phyloP scores from a whole-genome alignment of 1,284 basidiomycete species.

The Cutaneotrichosporon spelunceum region DNA sequence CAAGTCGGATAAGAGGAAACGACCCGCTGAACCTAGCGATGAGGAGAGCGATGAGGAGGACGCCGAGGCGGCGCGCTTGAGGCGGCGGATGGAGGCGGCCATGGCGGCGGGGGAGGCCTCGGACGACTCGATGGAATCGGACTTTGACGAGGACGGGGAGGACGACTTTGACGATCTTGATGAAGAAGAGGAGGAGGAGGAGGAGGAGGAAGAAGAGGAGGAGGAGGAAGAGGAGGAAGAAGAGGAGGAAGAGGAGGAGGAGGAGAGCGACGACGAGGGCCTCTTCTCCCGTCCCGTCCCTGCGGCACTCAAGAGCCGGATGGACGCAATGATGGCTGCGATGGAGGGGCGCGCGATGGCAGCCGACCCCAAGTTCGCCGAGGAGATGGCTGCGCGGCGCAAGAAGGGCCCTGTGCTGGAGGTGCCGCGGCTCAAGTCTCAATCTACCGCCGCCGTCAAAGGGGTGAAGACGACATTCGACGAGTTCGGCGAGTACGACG shows the following conservation, averaged over 20 bases:
- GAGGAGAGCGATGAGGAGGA: slow-evolving; percentile 29
- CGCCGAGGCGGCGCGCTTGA: slow-evolving; percentile 21
- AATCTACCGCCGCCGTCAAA: no score
- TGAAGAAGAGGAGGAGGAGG: slow-evolving; percentile 29
- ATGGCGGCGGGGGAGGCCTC: slow-evolving; percentile 22
- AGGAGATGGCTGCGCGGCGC: slow-evolving; percentile 4
- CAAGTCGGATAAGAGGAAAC: slow-evolving; percentile 16
- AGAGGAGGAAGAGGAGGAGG: slow-evolving; percentile 28
- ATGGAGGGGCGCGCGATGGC: slow-evolving; percentile 39
- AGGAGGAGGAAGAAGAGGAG: slow-evolving; percentile 35
- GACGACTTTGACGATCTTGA: slow-evolving; percentile 28
- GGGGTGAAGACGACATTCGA: slow-evolving; percentile 11
- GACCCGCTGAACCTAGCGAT: neutral
- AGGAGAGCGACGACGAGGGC: slow-evolving; percentile 31
- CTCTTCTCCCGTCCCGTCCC: slow-evolving; percentile 23
- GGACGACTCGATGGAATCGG: slow-evolving; percentile 37
- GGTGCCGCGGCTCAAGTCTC: slow-evolving; percentile 12
- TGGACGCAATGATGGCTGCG: slow-evolving; percentile 38
- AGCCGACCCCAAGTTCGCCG: slow-evolving; percentile 15
- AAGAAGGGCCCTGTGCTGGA: slow-evolving; percentile 15
- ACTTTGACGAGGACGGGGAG: slow-evolving; percentile 23
- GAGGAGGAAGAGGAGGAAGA: slow-evolving; percentile 18
- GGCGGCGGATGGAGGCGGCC: slow-evolving; percentile 29
- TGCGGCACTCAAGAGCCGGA: slow-evolving; percentile 23
- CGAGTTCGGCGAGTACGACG: slow-evolving; percentile 10